Percentiles rank a stretch among this genome's conserved stretches.
phyloP scores from a whole-genome alignment of 192 early-diverging fungal species.

The Paraglomus occultum region DNA sequence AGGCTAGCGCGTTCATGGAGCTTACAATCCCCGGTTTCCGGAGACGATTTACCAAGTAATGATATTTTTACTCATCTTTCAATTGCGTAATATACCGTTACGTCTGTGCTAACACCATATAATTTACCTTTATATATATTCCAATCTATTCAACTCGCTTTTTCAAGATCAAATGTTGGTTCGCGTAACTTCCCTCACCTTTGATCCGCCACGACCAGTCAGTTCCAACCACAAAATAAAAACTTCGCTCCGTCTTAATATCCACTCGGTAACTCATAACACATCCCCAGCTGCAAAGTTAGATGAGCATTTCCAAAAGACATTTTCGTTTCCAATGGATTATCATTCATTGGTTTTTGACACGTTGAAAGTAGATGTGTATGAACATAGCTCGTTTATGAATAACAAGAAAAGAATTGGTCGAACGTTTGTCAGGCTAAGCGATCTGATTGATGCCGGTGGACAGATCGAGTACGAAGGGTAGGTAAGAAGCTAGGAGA shows the following conservation, averaged over 20 bases:
- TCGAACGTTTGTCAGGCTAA: background rate
- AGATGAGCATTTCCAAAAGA: constrained; percentile 5
- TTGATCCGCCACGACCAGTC: background rate
- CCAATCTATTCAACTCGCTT: background rate
- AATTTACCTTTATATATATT: background rate
- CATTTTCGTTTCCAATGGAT: constrained; percentile 21
- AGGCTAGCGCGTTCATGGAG: no score
- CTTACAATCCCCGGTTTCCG: background rate
- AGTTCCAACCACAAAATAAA: background rate
- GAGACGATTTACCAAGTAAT: constrained; percentile 13
- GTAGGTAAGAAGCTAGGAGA: background rate
- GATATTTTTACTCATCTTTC: background rate
- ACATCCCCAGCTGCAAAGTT: constrained; percentile 9
- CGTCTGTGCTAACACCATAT: background rate
- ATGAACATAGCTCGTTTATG: constrained; percentile 5
- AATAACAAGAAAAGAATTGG: constrained; percentile 18
- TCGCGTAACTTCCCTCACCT: background rate
- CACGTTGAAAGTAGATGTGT: constrained; percentile 21
- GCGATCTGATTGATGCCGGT: background rate
- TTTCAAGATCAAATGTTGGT: constrained; percentile 16
- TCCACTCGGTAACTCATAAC: constrained; percentile 1
- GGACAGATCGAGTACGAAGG: constrained; percentile 5
- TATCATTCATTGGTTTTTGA: constrained; percentile 27
- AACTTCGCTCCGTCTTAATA: constrained; percentile 8
- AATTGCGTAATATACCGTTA: no score